Percentiles rank a stretch among this genome's conserved stretches.
phyloP scores from a whole-genome alignment of 495 filamentous ascomycete genomes.

The Tuber umbilicatum region DNA sequence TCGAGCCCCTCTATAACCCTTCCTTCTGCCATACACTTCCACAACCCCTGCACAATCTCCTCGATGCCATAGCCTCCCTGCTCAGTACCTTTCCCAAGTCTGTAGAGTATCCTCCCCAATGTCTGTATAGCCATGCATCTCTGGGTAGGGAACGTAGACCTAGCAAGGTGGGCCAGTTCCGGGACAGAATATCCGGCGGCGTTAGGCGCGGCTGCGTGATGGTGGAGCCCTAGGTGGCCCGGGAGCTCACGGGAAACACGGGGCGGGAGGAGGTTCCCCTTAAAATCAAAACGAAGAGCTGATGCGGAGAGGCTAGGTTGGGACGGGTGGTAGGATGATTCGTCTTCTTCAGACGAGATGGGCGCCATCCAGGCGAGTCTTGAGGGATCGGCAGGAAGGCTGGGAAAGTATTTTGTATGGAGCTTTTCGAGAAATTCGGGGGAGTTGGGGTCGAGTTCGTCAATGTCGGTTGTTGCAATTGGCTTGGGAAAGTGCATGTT shows the following conservation, averaged over 20 bases:
- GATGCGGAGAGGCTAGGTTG: conserved; percentile 65
- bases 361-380: conserved; percentile 85
- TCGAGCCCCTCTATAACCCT: conserved; percentile 65
- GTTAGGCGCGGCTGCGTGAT: conserved; percentile 87
- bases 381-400: conserved; percentile 72
- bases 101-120: conserved; percentile 74
- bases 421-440: conserved; percentile 75
- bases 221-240: conserved; percentile 72
- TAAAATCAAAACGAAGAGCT: conserved; percentile 80
- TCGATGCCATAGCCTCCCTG: conserved; percentile 54
- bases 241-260: conserved; percentile 64
- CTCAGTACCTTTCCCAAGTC: conserved; percentile 64
- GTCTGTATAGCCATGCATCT: conserved; percentile 89
- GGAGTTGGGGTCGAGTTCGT: conserved; percentile 72
- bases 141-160: conserved; percentile 77
- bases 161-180: conserved; percentile 73
- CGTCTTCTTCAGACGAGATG: conserved; percentile 54
- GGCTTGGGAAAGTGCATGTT: conserved; percentile 58
- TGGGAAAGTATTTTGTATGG: conserved; percentile 87
- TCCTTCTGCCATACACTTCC: conserved; percentile 70
- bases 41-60: conserved; percentile 56
- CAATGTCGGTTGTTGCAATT: conserved; percentile 45
- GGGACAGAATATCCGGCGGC: conserved; percentile 90
- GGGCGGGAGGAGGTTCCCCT: conserved; percentile 68
- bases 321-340: conserved; percentile 71